phyloP scores from a whole-genome alignment of 2,329 filamentous ascomycete genomes.

The Penicillium sumatraense region DNA sequence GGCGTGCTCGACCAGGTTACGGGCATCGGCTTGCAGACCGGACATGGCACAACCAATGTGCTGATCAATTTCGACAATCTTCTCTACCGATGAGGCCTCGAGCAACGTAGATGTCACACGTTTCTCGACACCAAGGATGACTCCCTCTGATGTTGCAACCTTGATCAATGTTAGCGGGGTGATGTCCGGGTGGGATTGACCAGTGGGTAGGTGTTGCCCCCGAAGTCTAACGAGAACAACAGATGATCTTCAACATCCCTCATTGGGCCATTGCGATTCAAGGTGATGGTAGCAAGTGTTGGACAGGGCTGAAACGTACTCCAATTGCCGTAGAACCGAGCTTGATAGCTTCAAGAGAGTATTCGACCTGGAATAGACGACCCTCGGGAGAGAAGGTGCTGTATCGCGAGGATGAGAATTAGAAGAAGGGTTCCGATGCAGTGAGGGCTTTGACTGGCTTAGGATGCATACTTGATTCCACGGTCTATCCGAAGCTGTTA shows the following conservation, averaged over 20 bases:
- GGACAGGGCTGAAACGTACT: conserved; percentile 53
- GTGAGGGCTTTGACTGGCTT: background rate
- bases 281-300: background rate
- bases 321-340: conserved; percentile 98
- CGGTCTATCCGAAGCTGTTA: conserved; percentile 48
- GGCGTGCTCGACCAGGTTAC: conserved; percentile 97
- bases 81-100: conserved; percentile 96
- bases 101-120: conserved; percentile 96
- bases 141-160: conserved; percentile 90
- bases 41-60: conserved; percentile 99
- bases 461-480: conserved; percentile 82
- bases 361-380: conserved; percentile 99
- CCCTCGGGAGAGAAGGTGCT: conserved; percentile 99
- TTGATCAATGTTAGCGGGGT: conserved; percentile 34
- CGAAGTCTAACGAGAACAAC: background rate
- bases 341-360: conserved; percentile 99
- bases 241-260: background rate
- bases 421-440: conserved; percentile 19
- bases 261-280: background rate
- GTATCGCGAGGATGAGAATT: conserved; percentile 28
- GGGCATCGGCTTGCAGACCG: conserved; percentile 93
- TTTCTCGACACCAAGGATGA: conserved; percentile 98
- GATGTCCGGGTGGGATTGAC: background rate
- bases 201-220: background rate
- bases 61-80: conserved; percentile 98